Evolutionary conservation across 441 rosid species (phyloP), one percentile per base, ranked within the genome.

Genomic region (Populus hybrid): DNA sequence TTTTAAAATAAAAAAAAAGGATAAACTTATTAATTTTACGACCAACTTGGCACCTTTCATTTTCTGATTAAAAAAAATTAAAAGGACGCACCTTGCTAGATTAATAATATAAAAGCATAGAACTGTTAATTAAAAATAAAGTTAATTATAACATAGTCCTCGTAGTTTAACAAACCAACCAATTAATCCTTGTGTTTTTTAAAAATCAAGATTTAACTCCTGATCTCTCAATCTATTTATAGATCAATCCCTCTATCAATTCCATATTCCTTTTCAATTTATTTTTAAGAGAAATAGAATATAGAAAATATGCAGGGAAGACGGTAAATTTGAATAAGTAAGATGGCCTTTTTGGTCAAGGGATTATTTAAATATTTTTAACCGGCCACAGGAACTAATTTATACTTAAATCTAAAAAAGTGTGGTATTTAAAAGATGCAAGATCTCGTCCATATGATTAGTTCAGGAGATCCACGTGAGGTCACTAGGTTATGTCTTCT

Each of bases 391-490:
- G 40, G 40, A 4, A 24, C 24, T 24, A 24, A 24, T 24, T 24
- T 24, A 24, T 24, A 24, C 24, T 24, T 24, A 24, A 24, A 24
- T 24, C 24, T 24, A 24, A 45, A 40, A 45, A 45, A 14, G 56
- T 5, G 6, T 14, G 56, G 20, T 14, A 4, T 14, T 45, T 45
- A 45, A 45, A 45, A 45, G 56, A 45, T 4, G 56, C 6, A 45
- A 77, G 66, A 71, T 75, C 74, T 78, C 36, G 56, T 77, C 79
- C 76, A 38, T 71, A 74, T 71, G 70, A 71, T 77, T 75, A 67
- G 42, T 66, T 50, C 79, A 59, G 14, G 38, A 73, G 67, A 59
- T 68, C 67, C 78, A 75, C 76, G 78, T 68, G 82, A 73, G 68
- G 8, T 24, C 56, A 69, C 20, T 2, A 24, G 18, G 71, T 2